Conservation (phyloP, 257 asterid species). For the Forsythia suspensa region DNA sequence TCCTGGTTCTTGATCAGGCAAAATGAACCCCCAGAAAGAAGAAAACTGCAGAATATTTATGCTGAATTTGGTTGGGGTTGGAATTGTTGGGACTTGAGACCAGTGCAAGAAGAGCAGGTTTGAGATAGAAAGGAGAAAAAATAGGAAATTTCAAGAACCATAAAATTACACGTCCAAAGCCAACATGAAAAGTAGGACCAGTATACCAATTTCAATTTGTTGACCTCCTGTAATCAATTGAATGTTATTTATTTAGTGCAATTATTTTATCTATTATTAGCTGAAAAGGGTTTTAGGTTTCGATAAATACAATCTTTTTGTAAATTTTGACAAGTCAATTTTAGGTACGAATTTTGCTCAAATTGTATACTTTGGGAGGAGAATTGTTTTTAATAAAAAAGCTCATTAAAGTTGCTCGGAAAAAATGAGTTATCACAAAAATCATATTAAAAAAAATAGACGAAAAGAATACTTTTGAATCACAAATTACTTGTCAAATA, state of each 20-base stretch:
- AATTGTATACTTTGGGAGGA: too few species aligned
- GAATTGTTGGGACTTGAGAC: background rate
- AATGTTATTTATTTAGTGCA: too few species aligned
- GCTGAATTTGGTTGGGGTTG: background rate
- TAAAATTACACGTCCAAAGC: background rate
- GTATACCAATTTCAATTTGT: background rate
- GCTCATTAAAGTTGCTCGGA: too few species aligned
- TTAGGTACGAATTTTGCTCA: too few species aligned
- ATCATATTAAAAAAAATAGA: too few species aligned
- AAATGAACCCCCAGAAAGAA: background rate
- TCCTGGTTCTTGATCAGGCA: background rate
- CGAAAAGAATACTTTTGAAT: too few species aligned
- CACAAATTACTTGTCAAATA: too few species aligned
- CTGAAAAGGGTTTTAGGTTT: too few species aligned
- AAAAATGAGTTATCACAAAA: too few species aligned
- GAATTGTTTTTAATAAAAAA: too few species aligned
- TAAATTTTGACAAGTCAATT: too few species aligned
- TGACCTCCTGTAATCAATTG: background rate
- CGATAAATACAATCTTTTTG: too few species aligned
- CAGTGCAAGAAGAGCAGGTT: background rate
- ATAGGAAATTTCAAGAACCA: background rate
- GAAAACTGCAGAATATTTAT: background rate
- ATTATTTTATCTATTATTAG: background rate
- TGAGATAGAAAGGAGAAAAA: background rate
- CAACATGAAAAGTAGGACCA: background rate